phyloP scores from a whole-genome alignment of 306 rosid species.

The Medicago lupulina region DNA sequence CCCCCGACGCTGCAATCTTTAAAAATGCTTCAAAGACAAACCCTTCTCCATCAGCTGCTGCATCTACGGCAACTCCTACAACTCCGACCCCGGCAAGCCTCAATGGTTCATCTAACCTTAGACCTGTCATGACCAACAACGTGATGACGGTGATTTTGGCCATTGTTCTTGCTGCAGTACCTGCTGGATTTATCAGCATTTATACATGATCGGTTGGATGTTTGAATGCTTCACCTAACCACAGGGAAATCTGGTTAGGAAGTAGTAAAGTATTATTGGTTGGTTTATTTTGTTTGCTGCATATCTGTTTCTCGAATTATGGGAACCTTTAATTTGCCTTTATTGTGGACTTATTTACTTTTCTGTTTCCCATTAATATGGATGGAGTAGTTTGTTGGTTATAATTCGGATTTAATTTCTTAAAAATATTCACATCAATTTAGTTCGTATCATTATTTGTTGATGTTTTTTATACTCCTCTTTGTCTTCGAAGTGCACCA shows the following conservation, averaged over 20 bases:
- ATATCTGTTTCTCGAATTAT: conserved; percentile 32
- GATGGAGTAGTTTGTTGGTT: conserved; percentile 1
- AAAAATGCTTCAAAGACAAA: conserved; percentile 45
- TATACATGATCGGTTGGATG: conserved; percentile 4
- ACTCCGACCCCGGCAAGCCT: neutral
- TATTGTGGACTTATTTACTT: neutral
- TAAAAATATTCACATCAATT: no score
- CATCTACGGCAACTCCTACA: neutral
- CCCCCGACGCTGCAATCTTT: conserved; percentile 85
- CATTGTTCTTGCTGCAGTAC: conserved; percentile 41
- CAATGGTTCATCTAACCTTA: neutral
- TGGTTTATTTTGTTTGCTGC: neutral
- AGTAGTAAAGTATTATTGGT: no score
- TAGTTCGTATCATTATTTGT: no score
- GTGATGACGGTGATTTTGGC: conserved; percentile 45
- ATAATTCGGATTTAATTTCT: neutral
- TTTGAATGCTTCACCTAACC: conserved; percentile 31
- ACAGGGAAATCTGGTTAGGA: neutral
- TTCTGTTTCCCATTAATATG: neutral
- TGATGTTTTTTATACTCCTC: no score
- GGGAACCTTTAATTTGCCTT: conserved; percentile 15
- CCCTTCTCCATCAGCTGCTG: neutral
- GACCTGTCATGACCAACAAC: conserved; percentile 29
- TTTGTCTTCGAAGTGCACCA: no score
- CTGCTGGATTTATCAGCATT: conserved; percentile 36